Evolutionary conservation across 2,329 filamentous ascomycete genomes (phyloP).

Genomic region (Paraphoma chrysanthemicola): DNA sequence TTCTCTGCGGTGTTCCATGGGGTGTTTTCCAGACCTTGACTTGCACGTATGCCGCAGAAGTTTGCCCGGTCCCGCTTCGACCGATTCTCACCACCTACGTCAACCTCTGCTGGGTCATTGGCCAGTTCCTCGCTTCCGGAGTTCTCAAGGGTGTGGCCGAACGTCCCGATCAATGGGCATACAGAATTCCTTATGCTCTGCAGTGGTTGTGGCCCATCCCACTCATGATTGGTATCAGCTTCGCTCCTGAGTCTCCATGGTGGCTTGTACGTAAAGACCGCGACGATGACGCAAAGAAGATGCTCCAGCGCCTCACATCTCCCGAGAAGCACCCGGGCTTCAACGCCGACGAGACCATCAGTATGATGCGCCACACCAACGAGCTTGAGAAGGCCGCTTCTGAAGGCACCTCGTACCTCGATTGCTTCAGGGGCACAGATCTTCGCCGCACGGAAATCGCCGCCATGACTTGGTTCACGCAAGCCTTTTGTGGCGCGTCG

Average conservation of each 20-base stretch:
- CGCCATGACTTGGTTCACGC: slow-evolving; percentile 58
- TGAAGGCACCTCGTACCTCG: slow-evolving; percentile 74
- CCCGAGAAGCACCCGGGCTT: slow-evolving; percentile 50
- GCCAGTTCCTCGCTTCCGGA: slow-evolving; percentile 74
- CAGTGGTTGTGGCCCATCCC: slow-evolving; percentile 80
- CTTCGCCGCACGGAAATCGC: slow-evolving; percentile 78
- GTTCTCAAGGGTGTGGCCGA: slow-evolving; percentile 72
- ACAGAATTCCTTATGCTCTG: slow-evolving; percentile 70
- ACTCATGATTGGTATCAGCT: slow-evolving; percentile 69
- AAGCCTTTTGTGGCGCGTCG: slow-evolving; percentile 48
- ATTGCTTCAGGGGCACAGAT: slow-evolving; percentile 86
- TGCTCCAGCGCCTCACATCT: slow-evolving; percentile 70
- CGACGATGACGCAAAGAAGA: slow-evolving; percentile 69
- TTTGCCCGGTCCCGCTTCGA: slow-evolving; percentile 73
- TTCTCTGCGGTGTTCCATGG: slow-evolving; percentile 57
- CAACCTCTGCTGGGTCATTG: slow-evolving; percentile 78
- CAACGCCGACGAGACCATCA: slow-evolving; percentile 64
- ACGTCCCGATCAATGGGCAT: slow-evolving; percentile 71
- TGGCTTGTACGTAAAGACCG: slow-evolving; percentile 74
- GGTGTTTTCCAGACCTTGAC: slow-evolving; percentile 57
- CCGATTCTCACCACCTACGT: slow-evolving; percentile 68
- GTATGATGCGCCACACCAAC: slow-evolving; percentile 91
- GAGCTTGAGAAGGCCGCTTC: slow-evolving; percentile 75
- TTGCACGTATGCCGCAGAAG: slow-evolving; percentile 61
- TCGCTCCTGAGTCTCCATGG: slow-evolving; percentile 76